phyloP scores from a whole-genome alignment of 202 grass and related monocot species.

The Digitaria exilis region DNA sequence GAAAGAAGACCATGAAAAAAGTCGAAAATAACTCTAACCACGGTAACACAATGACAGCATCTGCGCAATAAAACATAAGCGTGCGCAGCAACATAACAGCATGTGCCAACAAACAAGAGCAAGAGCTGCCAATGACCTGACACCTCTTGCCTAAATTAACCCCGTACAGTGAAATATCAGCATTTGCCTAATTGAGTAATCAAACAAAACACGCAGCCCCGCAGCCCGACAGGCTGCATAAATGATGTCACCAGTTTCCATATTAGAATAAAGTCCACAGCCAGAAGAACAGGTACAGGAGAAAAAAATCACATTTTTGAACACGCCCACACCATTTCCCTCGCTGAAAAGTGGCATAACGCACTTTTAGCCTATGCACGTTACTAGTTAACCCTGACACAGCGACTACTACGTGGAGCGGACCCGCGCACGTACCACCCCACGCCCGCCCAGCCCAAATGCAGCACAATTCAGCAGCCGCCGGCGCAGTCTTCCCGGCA shows the following conservation, averaged over 20 bases:
- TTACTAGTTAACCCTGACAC: not conserved
- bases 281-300: not conserved
- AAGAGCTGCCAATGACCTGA: not conserved
- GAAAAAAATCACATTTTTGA: slow-evolving; percentile 33
- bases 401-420: not conserved
- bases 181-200: slow-evolving; percentile 5
- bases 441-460: slow-evolving; percentile 22
- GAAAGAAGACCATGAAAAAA: slow-evolving; percentile 21
- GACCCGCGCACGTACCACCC: not conserved
- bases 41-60: not conserved
- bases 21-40: not conserved
- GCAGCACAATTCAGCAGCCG: slow-evolving; percentile 40
- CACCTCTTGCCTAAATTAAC: not conserved
- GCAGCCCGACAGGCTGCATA: not conserved
- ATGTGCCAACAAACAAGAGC: not conserved
- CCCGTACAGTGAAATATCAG: not conserved
- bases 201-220: not conserved
- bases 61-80: not conserved
- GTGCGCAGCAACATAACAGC: not conserved
- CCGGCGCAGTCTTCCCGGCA: not conserved
- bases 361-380: slow-evolving; percentile 25
- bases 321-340: slow-evolving; percentile 19
- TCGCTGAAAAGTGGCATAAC: not conserved
- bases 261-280: slow-evolving; percentile 4
- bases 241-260: slow-evolving; percentile 6